Evolutionary conservation across 2,329 filamentous ascomycete species (phyloP), one percentile per base, ranked within the genome.

Genomic region (Cordyceps tenuipes): DNA sequence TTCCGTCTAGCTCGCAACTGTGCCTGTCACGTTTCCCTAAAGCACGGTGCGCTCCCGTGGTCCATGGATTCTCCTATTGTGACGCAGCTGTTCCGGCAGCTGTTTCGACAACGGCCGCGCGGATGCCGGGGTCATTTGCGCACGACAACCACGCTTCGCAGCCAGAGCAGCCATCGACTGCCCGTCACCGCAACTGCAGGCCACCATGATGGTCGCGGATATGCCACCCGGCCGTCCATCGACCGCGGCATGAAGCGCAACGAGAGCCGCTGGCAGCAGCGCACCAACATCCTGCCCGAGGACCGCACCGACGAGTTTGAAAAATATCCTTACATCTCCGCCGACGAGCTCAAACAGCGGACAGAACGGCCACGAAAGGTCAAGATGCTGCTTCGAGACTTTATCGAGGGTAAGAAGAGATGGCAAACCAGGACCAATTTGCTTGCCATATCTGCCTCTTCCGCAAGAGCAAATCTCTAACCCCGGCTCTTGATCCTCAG

Each of bases 311-410:
- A 90, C 51, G 92, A 97, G 73, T 92, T 92, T 72, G 82, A 85
- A 63, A 81, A 83, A 68, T 96, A 90, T 69, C 92, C 94, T 0
- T 85, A 88, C 70, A 88, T 99, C 53, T 96, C 91, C 9, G 84
- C 91, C n/a, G 81, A 88, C 64, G 86, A 91, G 63, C 77, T 99
- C 65, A 86, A 87, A 66, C 78, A 75, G 65, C 82, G 89, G 58
- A 86, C 78, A 57, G 87, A 96, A 70, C 80, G 94, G 68, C 94
- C 94, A 49, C 84, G 83, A 69, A 83, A 89, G 72, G 92, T 96
- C 66, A 97, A 96, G 82, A 99, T 99, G 94, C 77, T 97, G 69
- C 89, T 95, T 71, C 84, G 95, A 65, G 95, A 99, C 79, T 99
- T 99, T 70, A 94, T 99, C 70, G 94, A 99, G 73, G 92, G 89